Evolutionary conservation across 192 early-diverging fungal genomes (phyloP), one percentile per base, ranked within the genome.

Genomic region (Cladochytrium replicatum): DNA sequence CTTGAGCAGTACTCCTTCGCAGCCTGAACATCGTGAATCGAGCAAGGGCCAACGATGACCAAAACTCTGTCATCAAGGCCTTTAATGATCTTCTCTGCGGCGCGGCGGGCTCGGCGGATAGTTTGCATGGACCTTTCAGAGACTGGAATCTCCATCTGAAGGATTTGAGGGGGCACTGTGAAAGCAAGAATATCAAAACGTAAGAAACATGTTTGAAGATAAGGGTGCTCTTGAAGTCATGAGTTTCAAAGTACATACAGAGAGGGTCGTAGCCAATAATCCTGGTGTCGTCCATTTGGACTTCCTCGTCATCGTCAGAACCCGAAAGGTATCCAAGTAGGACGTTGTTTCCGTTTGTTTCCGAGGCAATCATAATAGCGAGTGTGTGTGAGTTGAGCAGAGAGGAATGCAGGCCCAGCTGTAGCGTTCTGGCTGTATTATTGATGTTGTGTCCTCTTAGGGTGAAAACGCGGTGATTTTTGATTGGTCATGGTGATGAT

Each of bases 1-100:
- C n/a, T n/a, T n/a, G n/a, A n/a, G n/a, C n/a, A n/a, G 75, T 97
- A 97, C 49, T 87, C 91, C 17, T 85, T 51, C 6, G 91, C 93
- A 7, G 86, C 83, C 15, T 78, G 56, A 29, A 80, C 68, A 59
- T 97, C 88, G 63, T 97, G 93, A 58, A 97, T 97, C 4, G 87
- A 91, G 72, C 93, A 97, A 11, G 93, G 93, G n/a, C 93, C 93
- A 23, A 92, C 88, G 41, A 97, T 76, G n/a, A 94, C 87, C 32
- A 94, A 77, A 6, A 94, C 66, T 30, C 92, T 79, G 63, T 94
- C 91, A 52, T 91, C 88, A 44, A 79, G 67, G 29, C 79, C 78
- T 25, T 68, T 63, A 41, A 96, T 54, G 42, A 93, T 86, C 40
- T 75, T 71, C 42, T 74, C 72, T 29, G 80, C 76, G n/a, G 49